phyloP scores from a whole-genome alignment of 129 eudicot genomes.

The Helianthus tuberosus region DNA sequence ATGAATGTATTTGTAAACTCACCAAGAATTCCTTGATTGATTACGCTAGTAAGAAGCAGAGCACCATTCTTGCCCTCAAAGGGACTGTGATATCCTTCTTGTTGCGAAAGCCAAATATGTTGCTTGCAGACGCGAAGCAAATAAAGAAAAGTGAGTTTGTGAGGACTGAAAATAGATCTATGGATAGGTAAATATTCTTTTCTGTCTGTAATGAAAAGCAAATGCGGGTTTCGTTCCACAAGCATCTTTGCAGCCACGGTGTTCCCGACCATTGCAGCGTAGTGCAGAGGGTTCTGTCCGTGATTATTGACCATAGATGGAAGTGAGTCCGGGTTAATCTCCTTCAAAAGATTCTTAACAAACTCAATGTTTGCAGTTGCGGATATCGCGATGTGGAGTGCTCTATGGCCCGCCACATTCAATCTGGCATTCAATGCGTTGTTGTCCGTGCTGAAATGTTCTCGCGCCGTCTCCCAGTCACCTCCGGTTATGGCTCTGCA shows the following conservation, averaged over 20 bases:
- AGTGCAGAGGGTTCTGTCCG: constrained; percentile 17
- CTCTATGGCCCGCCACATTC: not conserved
- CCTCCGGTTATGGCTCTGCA: constrained; percentile 17
- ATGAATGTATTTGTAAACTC: not conserved
- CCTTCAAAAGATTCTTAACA: constrained; percentile 17
- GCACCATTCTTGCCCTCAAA: constrained; percentile 23
- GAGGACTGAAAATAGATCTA: constrained; percentile 24
- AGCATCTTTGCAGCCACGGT: constrained; percentile 31
- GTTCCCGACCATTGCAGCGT: no score
- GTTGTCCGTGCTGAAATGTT: not conserved
- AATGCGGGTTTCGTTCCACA: constrained; percentile 28
- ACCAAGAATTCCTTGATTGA: not conserved
- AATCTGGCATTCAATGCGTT: not conserved
- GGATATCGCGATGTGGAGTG: not conserved
- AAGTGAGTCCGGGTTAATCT: constrained; percentile 4
- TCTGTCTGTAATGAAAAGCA: constrained; percentile 8
- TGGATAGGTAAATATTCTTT: not conserved
- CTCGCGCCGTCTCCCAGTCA: constrained; percentile 9
- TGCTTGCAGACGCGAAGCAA: constrained; percentile 13
- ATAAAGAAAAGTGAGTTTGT: constrained; percentile 11
- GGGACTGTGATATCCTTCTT: constrained; percentile 17
- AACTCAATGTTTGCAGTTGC: not conserved
- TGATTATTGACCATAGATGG: not conserved
- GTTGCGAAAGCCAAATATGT: constrained; percentile 1
- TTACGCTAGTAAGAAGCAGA: not conserved